phyloP scores from a whole-genome alignment of 371 early-diverging fungal species.

The Haplosporangium sp. region DNA sequence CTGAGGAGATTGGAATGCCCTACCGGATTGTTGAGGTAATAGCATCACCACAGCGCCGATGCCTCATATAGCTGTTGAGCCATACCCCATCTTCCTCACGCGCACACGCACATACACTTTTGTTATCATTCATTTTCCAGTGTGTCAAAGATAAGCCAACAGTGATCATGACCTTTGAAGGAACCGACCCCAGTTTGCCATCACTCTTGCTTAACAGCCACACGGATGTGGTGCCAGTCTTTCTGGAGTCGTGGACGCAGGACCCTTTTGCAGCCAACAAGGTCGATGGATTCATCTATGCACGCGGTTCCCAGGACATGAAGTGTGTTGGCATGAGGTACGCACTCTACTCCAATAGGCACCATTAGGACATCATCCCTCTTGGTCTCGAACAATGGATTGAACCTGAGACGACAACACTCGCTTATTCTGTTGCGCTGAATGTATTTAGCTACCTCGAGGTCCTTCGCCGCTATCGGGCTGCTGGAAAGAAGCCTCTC shows the following conservation, averaged over 20 bases:
- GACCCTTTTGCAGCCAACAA: constrained; percentile 81
- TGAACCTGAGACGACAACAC: too few relatives aligned
- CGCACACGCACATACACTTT: background rate
- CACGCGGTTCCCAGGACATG: constrained; percentile 90
- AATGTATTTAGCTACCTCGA: constrained; percentile 70
- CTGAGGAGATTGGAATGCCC: constrained; percentile 72
- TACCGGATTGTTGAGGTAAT: constrained; percentile 62
- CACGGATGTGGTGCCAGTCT: constrained; percentile 89
- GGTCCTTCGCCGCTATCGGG: constrained; percentile 72
- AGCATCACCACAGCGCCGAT: too few relatives aligned
- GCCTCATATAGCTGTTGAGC: background rate
- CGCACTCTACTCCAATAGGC: background rate
- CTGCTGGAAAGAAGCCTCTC: constrained; percentile 60
- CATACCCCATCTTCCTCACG: background rate
- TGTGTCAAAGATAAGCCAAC: constrained; percentile 72
- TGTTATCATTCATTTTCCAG: background rate
- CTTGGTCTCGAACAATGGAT: too few relatives aligned
- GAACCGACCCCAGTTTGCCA: constrained; percentile 63
- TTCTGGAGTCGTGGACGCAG: constrained; percentile 75
- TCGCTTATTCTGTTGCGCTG: too few relatives aligned
- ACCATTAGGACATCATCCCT: too few relatives aligned
- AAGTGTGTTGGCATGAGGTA: constrained; percentile 82
- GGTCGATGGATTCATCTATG: constrained; percentile 74
- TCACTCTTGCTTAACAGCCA: constrained; percentile 82
- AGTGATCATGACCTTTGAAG: constrained; percentile 74